phyloP scores from a whole-genome alignment of 2,329 filamentous ascomycete genomes.

The Penicillium hordei region DNA sequence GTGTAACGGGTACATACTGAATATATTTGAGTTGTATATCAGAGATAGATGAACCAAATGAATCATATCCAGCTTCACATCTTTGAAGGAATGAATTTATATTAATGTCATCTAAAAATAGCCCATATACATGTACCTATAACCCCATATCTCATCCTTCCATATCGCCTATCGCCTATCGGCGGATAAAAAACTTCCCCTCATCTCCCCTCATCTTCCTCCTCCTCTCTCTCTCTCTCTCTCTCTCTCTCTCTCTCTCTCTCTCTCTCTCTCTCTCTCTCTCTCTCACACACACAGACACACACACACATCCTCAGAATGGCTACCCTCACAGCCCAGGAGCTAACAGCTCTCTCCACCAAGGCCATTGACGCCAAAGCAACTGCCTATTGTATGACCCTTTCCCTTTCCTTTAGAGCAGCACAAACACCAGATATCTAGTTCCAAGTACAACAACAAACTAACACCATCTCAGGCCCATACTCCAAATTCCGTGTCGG shows the following conservation, averaged over 20 bases:
- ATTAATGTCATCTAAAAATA: neutral
- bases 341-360: slow-evolving; percentile 64
- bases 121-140: neutral
- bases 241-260: too few relatives aligned
- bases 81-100: neutral
- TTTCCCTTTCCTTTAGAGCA: neutral
- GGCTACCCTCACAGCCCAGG: slow-evolving; percentile 53
- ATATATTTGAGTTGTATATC: too few relatives aligned
- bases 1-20: too few relatives aligned
- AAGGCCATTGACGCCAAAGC: slow-evolving; percentile 70
- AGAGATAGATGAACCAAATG: neutral
- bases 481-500: slow-evolving; percentile 94
- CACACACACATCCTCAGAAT: neutral
- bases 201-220: neutral
- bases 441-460: neutral
- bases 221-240: neutral
- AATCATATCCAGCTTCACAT: neutral
- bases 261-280: neutral
- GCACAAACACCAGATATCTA: neutral
- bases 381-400: slow-evolving; percentile 71
- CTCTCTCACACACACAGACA: too few relatives aligned
- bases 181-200: neutral
- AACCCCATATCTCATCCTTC: neutral
- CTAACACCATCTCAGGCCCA: slow-evolving; percentile 53
- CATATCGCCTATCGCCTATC: slow-evolving; percentile 1